A percentile compares a stretch with the other conserved stretches of the same genome.
Conservation (phyloP, 495 filamentous ascomycete genomes). For the Apiosordaria backusii region DNA sequence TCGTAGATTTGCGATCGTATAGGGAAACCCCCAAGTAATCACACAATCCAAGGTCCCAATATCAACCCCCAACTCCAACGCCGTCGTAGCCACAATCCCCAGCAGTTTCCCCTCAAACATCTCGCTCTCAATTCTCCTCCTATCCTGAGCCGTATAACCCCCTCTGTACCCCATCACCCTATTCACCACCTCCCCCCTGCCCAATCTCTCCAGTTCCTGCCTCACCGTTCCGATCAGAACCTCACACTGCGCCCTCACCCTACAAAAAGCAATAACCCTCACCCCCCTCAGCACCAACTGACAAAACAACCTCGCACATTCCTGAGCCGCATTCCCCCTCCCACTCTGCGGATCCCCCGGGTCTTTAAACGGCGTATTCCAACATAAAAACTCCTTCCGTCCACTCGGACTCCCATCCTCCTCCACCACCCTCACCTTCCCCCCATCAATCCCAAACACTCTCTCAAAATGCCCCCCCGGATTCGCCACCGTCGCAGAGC, state of each 20-base stretch:
- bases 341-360: conserved; percentile 82
- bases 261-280: conserved; percentile 89
- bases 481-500: conserved; percentile 95
- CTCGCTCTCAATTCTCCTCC: conserved; percentile 83
- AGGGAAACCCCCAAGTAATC: conserved; percentile 90
- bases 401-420: conserved; percentile 90
- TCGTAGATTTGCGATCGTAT: conserved; percentile 86
- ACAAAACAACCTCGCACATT: conserved; percentile 85
- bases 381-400: conserved; percentile 92
- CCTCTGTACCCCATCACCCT: conserved; percentile 95
- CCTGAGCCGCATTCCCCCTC: conserved; percentile 73
- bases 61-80: conserved; percentile 90
- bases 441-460: conserved; percentile 81
- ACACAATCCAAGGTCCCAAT: conserved; percentile 95
- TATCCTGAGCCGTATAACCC: conserved; percentile 92
- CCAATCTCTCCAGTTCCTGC: conserved; percentile 67
- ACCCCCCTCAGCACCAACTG: conserved; percentile 86
- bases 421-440: conserved; percentile 73
- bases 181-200: conserved; percentile 66
- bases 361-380: conserved; percentile 97
- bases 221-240: conserved; percentile 75
- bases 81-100: conserved; percentile 91
- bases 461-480: conserved; percentile 88
- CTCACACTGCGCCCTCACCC: conserved; percentile 84
- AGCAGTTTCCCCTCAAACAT: conserved; percentile 96